Percentiles rank a stretch among this genome's conserved stretches.
Evolutionary conservation across 768 basidiomycete genomes (phyloP).

Genomic region (Cystobasidiopsis lactophilus): DNA sequence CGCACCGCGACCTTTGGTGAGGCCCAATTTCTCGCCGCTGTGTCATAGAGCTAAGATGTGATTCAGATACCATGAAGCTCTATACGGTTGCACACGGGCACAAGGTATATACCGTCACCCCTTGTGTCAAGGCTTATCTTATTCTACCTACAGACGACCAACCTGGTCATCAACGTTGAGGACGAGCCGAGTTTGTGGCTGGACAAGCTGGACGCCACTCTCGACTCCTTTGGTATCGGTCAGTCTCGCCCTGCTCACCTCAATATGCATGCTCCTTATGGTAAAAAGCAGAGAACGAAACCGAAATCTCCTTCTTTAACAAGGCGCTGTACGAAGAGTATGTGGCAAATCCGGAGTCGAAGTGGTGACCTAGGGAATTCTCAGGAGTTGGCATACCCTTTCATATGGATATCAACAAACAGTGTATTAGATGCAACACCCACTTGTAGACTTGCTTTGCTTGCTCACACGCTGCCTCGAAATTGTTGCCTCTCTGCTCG

Average conservation of each 20-base stretch:
- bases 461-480: too few relatives aligned
- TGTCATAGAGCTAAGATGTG: neutral
- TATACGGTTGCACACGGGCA: slow-evolving; percentile 87
- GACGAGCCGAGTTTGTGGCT: slow-evolving; percentile 77
- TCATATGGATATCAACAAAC: too few relatives aligned
- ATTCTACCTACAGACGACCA: slow-evolving; percentile 45
- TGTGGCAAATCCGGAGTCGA: slow-evolving; percentile 49
- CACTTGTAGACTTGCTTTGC: too few relatives aligned
- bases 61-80: slow-evolving; percentile 68
- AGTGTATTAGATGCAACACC: too few relatives aligned
- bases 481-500: too few relatives aligned
- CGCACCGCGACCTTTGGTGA: slow-evolving; percentile 46
- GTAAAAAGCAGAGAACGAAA: slow-evolving; percentile 58
- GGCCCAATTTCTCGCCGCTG: slow-evolving; percentile 5
- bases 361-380: too few relatives aligned
- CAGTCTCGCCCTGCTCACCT: slow-evolving; percentile 18
- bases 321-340: slow-evolving; percentile 52
- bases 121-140: too few relatives aligned
- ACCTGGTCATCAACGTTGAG: slow-evolving; percentile 93
- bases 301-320: slow-evolving; percentile 82
- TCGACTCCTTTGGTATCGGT: slow-evolving; percentile 63
- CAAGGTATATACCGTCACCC: slow-evolving; percentile 36
- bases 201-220: slow-evolving; percentile 38
- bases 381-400: too few relatives aligned
- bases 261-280: neutral